Base-by-base conservation (phyloP, 2,329 filamentous ascomycete species). In the Talaromyces sp. region DNA sequence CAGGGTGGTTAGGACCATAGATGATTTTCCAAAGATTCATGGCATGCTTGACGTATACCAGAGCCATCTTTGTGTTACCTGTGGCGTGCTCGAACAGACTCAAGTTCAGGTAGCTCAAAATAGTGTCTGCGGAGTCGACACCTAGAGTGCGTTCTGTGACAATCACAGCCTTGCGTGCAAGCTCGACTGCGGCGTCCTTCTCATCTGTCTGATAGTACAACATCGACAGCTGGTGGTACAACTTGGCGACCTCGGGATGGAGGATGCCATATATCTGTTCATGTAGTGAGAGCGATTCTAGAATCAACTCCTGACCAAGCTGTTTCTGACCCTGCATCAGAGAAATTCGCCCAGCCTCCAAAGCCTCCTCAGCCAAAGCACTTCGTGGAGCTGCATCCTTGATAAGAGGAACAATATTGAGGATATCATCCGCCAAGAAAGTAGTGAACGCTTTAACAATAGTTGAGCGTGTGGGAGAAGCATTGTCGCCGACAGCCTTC, bases 241-340 rank as follows among this genome's bases (percentile, higher is more conserved):
- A 90, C 69, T 93, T 89, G 56, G 94, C 95, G 66, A 98, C 94
- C 80, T 99, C 95, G 1, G 95, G 93, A 76, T 99, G 95, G 31
- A 99, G 85, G 65, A 98, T 96, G 67, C 95, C 95, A 73, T 99
- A 99, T 70, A 99, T 98, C 79, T 99, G 95, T 83, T 99, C 95
- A 74, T 99, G 94, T 50, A 99, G 83, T 54, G 95, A 97, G 67
- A 99, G 82, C 43, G 93, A 97, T 79, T 99, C 95, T n/a, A 98
- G 83, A 35, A 99, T 86, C 64, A 99, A 86, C 78, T 99, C 95
- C 79, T 97, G 93, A 47, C 95, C 95, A 54, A 99, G 87, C 80
- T 97, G 95, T 81, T 91, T 94, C 82, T 99, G 93, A 75, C 92
- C 90, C 76, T 98, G 94, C 72, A 95, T 87, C 67, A 99, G 89